Evolutionary conservation across 2,329 filamentous ascomycete species (phyloP).

Genomic region (Fusarium circinatum): DNA sequence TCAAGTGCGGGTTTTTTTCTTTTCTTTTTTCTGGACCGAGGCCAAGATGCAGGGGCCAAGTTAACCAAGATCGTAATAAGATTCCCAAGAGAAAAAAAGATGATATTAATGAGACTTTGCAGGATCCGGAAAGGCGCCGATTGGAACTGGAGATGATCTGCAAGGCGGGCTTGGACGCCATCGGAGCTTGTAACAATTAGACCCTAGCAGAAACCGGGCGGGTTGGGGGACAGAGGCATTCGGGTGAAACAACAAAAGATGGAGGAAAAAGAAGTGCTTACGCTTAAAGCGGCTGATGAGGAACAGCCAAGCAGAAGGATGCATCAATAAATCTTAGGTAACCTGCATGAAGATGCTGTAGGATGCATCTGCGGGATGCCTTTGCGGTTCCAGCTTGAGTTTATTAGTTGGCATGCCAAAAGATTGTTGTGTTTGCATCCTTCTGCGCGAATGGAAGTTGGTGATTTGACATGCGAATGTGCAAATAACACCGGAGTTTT

Average conservation of each 20-base stretch:
- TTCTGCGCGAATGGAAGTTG: constrained; percentile 4
- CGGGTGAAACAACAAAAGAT: constrained; percentile 18
- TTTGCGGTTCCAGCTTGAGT: background rate
- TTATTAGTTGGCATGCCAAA: constrained; percentile 4
- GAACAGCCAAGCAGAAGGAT: background rate
- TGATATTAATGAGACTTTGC: constrained; percentile 38
- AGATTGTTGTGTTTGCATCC: background rate
- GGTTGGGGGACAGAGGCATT: constrained; percentile 13
- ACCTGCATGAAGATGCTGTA: background rate
- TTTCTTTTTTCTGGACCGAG: constrained; percentile 1
- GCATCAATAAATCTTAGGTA: background rate
- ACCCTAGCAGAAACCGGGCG: constrained; percentile 24
- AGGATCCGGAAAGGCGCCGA: constrained; percentile 45
- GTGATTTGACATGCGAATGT: background rate
- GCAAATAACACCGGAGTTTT: background rate
- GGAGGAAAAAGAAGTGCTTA: background rate
- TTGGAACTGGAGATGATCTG: constrained; percentile 49
- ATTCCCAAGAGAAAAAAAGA: constrained; percentile 20
- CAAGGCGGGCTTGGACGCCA: constrained; percentile 33
- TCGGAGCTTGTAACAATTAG: constrained; percentile 35
- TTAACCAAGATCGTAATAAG: constrained; percentile 36
- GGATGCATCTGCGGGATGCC: background rate
- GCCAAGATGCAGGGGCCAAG: constrained; percentile 31
- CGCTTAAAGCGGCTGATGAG: constrained; percentile 26
- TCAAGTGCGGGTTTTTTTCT: background rate